Base-by-base conservation (phyloP, 345 rosid genomes). In the Euphorbia lathyris region DNA sequence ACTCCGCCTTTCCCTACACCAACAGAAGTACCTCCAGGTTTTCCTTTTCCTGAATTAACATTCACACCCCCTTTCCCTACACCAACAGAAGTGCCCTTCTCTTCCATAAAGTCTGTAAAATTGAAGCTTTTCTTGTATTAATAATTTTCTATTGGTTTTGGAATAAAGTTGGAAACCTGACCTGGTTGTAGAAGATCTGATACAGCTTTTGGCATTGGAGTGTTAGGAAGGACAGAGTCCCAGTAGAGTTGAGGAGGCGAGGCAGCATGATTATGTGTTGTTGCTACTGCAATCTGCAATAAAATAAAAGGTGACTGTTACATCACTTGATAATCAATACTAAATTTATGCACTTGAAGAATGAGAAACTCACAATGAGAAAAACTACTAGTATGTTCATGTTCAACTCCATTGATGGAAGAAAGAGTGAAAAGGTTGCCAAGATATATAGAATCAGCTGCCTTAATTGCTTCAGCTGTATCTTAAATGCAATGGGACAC, bases 141-240 rank as follows among this genome's bases (percentile, higher is more conserved):
- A 40, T 23, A 25, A 27, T 22, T 26, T 45, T 65, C 22, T 4
- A 5, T 7, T 19, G 19, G 32, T 30, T 17, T 9, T 4, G 27
- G 3, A 7, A 25, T 23, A 1, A 40, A 22, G 12, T 25, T 9
- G 23, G 12, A 50, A 10, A n/a, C 23, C 75, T 55, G 9, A 82
- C 84, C 86, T 19, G 82, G 83, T 11, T 76, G 74, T 45, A 89
- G 73, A 62, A 82, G 84, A 66, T 80, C 82, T 55, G 59, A 67
- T 71, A 87, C 72, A 40, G 82, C 74, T 70, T 84, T 78, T 38
- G 96, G 92, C 89, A 86, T 83, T 1, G 82, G 83, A 19, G 90
- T 79, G 77, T 82, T 84, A 1, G 90, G 92, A 72, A 90, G 61
- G 62, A 71, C 74, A 23, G 79, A 51, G 2, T 85, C 76, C 96